Evolutionary conservation across 164 flowering plant genomes (phyloP), one percentile per base, ranked within the genome.

Genomic region (Echeveria elegans): DNA sequence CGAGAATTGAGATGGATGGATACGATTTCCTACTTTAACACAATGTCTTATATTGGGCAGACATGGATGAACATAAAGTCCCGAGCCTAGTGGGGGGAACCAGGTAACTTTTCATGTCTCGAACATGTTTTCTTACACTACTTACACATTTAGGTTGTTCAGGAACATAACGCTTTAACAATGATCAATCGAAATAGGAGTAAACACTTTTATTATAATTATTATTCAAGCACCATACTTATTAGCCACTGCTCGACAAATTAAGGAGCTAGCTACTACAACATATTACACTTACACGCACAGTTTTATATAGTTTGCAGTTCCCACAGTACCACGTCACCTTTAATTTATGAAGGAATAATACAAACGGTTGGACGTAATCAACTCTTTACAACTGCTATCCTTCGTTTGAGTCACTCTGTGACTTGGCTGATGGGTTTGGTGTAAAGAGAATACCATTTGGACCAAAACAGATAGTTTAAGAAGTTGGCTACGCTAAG

Each of bases 401-500:
- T 50, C 26, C 18, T 18, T 10, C 26, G 60, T 26, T 53, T 1
- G 12, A 24, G 7, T 52, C 28, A 52, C 23, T 6, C 59, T 52
- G 28, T 52, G 60, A 11, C 60, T 53, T 53, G 60, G 60, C 16
- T 53, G 31, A 18, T 26, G 60, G 60, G 60, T 21, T 12, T 21
- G 23, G 56, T 50, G 60, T 53, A n/a, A n/a, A n/a, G 31, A 28
- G 60, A 73, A 64, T 74, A 73, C 82, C 86, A 80, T 21, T 59
- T 72, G 6, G 88, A 68, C 82, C 88, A 84, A 58, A 80, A 84
- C 24, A 84, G 76, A 70, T 79, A 82, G 75, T 76, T 77, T 28
- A 74, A 47, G 77, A 82, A 84, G 64, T 84, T 84, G 43, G 79
- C 56, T 34, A 78, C 36, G 72, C 86, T 81, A 12, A 84, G 80